phyloP scores from a whole-genome alignment of 2,329 filamentous ascomycete genomes.

The Monosporascus cannonballus region DNA sequence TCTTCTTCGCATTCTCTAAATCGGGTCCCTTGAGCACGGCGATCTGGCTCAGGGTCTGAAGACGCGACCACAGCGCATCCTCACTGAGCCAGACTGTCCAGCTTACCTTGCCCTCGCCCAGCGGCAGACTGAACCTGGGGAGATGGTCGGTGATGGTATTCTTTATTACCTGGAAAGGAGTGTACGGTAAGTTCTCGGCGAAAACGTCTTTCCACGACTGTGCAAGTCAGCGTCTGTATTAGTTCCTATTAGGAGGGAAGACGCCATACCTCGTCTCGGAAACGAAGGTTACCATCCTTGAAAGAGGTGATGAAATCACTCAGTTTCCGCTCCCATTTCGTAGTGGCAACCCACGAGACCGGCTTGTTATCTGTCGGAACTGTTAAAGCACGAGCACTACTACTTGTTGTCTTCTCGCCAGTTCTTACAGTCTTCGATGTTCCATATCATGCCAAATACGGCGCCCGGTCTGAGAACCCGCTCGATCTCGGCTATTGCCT shows the following conservation, averaged over 20 bases:
- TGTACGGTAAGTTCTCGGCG: slow-evolving; percentile 48
- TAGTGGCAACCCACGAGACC: slow-evolving; percentile 44
- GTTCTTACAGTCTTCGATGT: slow-evolving; percentile 60
- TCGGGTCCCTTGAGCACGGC: slow-evolving; percentile 49
- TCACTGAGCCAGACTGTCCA: slow-evolving; percentile 54
- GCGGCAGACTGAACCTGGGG: slow-evolving; percentile 52
- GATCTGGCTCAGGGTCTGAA: slow-evolving; percentile 63
- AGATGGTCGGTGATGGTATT: slow-evolving; percentile 32
- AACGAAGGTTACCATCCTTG: slow-evolving; percentile 56
- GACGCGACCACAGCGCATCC: slow-evolving; percentile 57
- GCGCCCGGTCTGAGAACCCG: slow-evolving; percentile 56
- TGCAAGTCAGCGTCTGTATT: background rate
- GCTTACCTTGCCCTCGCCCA: slow-evolving; percentile 48
- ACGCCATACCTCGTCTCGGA: slow-evolving; percentile 46
- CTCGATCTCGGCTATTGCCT: slow-evolving; percentile 59
- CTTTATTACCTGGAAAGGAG: slow-evolving; percentile 44
- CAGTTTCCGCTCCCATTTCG: slow-evolving; percentile 55
- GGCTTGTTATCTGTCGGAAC: slow-evolving; percentile 56
- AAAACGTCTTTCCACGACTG: slow-evolving; percentile 58
- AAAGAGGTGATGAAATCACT: slow-evolving; percentile 52
- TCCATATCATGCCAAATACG: slow-evolving; percentile 65
- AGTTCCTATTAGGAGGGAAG: background rate
- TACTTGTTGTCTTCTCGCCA: background rate
- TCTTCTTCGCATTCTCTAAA: slow-evolving; percentile 39
- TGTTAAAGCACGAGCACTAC: slow-evolving; percentile 3